These are phyloP conservation scores for Viridothelium virens DNA, from an alignment of 495 filamentous ascomycete genomes.

Conservation along the genomic window DNA sequence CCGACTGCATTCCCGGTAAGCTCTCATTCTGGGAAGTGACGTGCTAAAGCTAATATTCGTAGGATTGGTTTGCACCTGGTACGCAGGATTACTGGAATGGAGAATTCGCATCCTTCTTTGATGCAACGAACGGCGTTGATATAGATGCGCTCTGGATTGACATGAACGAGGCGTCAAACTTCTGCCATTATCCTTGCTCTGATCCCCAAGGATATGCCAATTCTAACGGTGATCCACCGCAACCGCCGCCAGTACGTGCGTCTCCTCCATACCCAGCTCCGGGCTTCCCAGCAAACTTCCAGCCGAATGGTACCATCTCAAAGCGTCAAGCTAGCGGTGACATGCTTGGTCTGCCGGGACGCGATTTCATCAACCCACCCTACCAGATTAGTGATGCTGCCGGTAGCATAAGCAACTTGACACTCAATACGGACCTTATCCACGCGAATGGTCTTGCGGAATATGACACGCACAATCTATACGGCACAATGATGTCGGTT, in stretches of 20 bases:
- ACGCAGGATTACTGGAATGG: slow-evolving; percentile 64
- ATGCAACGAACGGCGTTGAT: slow-evolving; percentile 55
- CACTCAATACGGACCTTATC: slow-evolving; percentile 64
- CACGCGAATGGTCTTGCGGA: slow-evolving; percentile 64
- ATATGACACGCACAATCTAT: slow-evolving; percentile 77
- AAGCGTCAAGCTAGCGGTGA: slow-evolving; percentile 19
- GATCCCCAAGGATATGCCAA: slow-evolving; percentile 49
- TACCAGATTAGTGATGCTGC: slow-evolving; percentile 70
- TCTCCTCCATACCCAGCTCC: slow-evolving; percentile 53
- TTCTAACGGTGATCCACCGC: slow-evolving; percentile 55
- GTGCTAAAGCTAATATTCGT: neutral
- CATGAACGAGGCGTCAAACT: slow-evolving; percentile 44
- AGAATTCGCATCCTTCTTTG: slow-evolving; percentile 66
- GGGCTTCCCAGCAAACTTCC: slow-evolving; percentile 64
- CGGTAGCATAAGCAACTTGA: slow-evolving; percentile 62
- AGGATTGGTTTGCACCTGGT: slow-evolving; percentile 69
- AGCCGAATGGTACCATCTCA: slow-evolving; percentile 43
- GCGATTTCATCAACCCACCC: slow-evolving; percentile 62
- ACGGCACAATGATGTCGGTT: slow-evolving; percentile 78
- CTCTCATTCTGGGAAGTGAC: neutral
- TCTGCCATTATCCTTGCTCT: slow-evolving; percentile 66
- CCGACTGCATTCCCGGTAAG: slow-evolving; percentile 26
- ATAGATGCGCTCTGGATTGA: slow-evolving; percentile 84
- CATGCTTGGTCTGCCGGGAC: slow-evolving; percentile 50
- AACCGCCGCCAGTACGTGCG: slow-evolving; percentile 54